Base-by-base conservation (phyloP, 108 stramenopile genomes). In the Nitzschia sp. region DNA sequence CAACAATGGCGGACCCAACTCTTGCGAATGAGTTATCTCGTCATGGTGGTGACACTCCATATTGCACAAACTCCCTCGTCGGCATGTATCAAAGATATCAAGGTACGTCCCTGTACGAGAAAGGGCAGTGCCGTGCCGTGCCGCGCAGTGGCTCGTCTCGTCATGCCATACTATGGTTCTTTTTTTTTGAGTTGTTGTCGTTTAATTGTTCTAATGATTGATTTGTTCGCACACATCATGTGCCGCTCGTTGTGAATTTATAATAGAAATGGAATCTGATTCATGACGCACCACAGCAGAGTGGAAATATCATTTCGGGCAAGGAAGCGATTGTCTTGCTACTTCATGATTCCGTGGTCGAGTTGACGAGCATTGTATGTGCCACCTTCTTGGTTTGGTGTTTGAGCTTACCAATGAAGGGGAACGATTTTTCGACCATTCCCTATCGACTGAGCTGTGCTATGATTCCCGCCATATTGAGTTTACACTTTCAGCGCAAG, bases 1-100 rank as follows among this genome's bases (percentile, higher is more conserved):
- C 45, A 64, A 53, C 62, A 70, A 38, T 87, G 86, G 86, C 57
- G 76, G 22, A 61, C 54, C 3, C 81, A 85, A 55, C 57, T 87
- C 26, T 72, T 84, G 21, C 45, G 79, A 52, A 67, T 85, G 29
- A 71, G 71, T 45, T 58, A 80, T 28, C 32, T 87, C 26, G 67
- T 85, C 38, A 54, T 84, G 35, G 38, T 85, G 27, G 67, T 83
- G 0, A 64, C 72, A 2, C 32, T 85, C 53, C 76, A 82, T 71
- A 81, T 82, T 58, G 48, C 73, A 2, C 77, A 80, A 52, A 47
- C 26, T 54, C 82, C 86, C 1, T 53, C 72, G 25, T 53, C 69
- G 6, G 57, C 62, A 6, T 87, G 86, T 67, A 60, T 83, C 33
- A 35, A 68, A 15, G 79, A 85, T 29, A 78, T 87, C 47, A 80